Conservation (phyloP, 768 basidiomycete species). For the Mycena maculata region DNA sequence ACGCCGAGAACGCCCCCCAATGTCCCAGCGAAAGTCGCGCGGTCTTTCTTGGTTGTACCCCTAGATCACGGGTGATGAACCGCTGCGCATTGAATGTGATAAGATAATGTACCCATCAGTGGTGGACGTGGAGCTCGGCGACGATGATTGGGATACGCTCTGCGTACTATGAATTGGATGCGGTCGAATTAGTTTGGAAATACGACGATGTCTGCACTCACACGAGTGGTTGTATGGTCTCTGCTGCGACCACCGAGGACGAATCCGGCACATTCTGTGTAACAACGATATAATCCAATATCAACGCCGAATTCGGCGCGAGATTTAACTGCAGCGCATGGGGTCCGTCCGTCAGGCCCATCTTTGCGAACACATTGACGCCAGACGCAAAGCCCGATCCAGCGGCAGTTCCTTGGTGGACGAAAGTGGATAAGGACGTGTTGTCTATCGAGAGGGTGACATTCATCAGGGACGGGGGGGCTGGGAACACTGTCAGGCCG, state of each 20-base stretch:
- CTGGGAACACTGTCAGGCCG: conserved; percentile 36
- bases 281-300: conserved; percentile 62
- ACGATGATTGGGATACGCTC: not conserved
- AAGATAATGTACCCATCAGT: not conserved
- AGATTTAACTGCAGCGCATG: conserved; percentile 59
- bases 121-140: not conserved
- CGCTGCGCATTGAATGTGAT: too few species aligned
- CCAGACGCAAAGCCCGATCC: conserved; percentile 45
- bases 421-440: conserved; percentile 41
- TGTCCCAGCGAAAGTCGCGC: conserved; percentile 64
- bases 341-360: conserved; percentile 47
- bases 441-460: conserved; percentile 59
- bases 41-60: conserved; percentile 9
- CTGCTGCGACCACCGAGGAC: not conserved
- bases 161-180: not conserved
- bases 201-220: too few species aligned
- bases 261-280: conserved; percentile 34
- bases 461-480: conserved; percentile 54
- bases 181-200: too few species aligned
- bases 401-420: conserved; percentile 41
- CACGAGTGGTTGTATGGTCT: not conserved
- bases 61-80: not conserved
- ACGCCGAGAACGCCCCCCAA: conserved; percentile 65
- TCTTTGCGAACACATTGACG: conserved; percentile 51
- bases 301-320: conserved; percentile 57